Conservation (phyloP, 805 yeast species). For the Starmerella vitae region DNA sequence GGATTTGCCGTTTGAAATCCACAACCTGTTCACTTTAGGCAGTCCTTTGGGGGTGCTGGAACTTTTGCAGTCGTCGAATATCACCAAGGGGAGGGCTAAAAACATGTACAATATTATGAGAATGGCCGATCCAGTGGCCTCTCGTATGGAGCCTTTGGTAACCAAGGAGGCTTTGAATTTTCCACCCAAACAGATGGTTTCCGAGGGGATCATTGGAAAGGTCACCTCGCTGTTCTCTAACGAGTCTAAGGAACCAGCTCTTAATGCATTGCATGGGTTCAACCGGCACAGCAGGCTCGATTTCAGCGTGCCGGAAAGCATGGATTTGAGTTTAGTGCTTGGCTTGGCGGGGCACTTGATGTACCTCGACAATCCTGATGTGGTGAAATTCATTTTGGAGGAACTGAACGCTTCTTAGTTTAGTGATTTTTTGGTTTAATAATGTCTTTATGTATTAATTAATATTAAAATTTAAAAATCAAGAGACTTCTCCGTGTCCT, state of each 20-base stretch:
- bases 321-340: slow-evolving; percentile 63
- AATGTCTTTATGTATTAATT: not conserved
- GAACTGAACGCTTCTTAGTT: too few relatives aligned
- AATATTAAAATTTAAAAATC: slow-evolving; percentile 5
- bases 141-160: slow-evolving; percentile 77
- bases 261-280: slow-evolving; percentile 32
- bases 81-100: slow-evolving; percentile 30
- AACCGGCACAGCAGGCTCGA: slow-evolving; percentile 73
- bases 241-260: not conserved
- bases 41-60: slow-evolving; percentile 85
- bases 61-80: slow-evolving; percentile 40
- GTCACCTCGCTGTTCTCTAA: not conserved
- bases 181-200: slow-evolving; percentile 38
- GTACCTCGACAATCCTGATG: slow-evolving; percentile 75
- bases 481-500: slow-evolving; percentile 60
- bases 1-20: slow-evolving; percentile 55
- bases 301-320: slow-evolving; percentile 62
- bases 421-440: not conserved
- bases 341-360: slow-evolving; percentile 78
- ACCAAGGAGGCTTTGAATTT: slow-evolving; percentile 34
- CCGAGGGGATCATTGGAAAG: not conserved
- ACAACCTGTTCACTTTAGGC: slow-evolving; percentile 67
- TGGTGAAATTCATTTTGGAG: slow-evolving; percentile 61
- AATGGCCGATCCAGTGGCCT: slow-evolving; percentile 84
- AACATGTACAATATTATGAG: slow-evolving; percentile 73